Evolutionary conservation across 177 flowering plant species (phyloP).

Genomic region (Telopea speciosissima): DNA sequence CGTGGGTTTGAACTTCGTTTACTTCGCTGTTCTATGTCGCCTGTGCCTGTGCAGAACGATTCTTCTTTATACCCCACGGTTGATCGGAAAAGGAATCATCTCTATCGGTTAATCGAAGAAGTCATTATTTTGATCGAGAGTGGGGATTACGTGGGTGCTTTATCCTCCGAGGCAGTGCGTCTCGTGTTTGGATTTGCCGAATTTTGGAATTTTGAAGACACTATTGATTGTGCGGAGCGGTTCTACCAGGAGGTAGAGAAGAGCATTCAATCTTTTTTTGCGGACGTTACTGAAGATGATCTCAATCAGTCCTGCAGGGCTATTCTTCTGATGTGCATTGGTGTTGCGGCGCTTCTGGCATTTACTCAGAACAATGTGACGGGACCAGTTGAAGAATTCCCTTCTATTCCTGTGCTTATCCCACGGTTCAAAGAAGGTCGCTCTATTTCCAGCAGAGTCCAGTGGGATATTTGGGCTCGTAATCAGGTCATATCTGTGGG

Average conservation of each 20-base stretch:
- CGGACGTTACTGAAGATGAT: conserved; percentile 12
- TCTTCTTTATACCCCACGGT: background rate
- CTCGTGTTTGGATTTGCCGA: conserved; percentile 22
- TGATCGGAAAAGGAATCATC: background rate
- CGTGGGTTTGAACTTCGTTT: conserved; percentile 70
- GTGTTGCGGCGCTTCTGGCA: conserved; percentile 59
- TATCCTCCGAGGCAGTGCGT: conserved; percentile 43
- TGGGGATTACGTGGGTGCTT: conserved; percentile 51
- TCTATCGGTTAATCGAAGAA: conserved; percentile 21
- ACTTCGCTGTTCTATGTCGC: conserved; percentile 58
- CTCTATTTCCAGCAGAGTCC: conserved; percentile 15
- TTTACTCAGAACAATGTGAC: conserved; percentile 68
- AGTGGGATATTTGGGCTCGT: conserved; percentile 80
- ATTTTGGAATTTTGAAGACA: conserved; percentile 21
- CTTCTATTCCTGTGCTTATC: conserved; percentile 39
- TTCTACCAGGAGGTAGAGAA: conserved; percentile 42
- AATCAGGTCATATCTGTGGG: conserved; percentile 65
- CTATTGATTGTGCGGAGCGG: conserved; percentile 33
- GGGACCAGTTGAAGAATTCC: conserved; percentile 51
- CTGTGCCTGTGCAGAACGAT: conserved; percentile 8
- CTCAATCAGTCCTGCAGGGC: conserved; percentile 26
- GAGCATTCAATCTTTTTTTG: conserved; percentile 32
- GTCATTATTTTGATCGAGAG: conserved; percentile 42
- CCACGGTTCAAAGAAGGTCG: conserved; percentile 12
- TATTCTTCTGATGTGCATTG: conserved; percentile 49